phyloP scores from a whole-genome alignment of 208 protist genomes.

The Endotrypanum monterogeii region DNA sequence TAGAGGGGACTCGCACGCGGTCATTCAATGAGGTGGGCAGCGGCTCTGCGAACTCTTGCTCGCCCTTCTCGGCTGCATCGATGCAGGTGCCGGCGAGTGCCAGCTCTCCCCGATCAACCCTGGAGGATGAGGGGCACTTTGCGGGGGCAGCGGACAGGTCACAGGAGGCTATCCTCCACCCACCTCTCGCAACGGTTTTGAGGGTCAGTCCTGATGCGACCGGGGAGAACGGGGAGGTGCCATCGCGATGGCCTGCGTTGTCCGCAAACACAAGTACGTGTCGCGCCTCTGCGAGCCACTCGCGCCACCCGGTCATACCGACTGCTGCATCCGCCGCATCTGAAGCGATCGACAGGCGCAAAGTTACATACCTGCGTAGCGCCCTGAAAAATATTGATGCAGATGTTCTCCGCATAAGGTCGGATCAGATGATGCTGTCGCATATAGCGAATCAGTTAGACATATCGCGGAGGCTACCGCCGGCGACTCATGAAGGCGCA shows the following conservation, averaged over 20 bases:
- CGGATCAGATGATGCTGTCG: constrained; percentile 69
- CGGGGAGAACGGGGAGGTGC: not conserved
- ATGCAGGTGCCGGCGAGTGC: not conserved
- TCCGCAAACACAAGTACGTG: not conserved
- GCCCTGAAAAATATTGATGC: constrained; percentile 13
- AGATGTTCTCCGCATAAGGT: constrained; percentile 40
- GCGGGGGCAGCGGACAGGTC: not conserved
- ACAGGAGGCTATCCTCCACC: not conserved
- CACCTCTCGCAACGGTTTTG: not conserved
- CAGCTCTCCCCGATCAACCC: not conserved
- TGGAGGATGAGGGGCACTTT: not conserved
- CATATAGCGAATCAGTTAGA: constrained; percentile 54
- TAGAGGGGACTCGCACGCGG: not conserved
- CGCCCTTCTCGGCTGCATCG: not conserved
- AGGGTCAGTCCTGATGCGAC: not conserved
- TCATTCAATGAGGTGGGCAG: not conserved
- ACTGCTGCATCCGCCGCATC: not conserved
- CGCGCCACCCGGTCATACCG: not conserved
- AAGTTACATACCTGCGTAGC: constrained; percentile 10
- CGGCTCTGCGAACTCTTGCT: not conserved
- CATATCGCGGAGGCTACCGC: constrained; percentile 19
- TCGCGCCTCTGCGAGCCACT: not conserved
- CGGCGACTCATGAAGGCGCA: not conserved
- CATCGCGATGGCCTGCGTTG: not conserved
- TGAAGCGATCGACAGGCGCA: not conserved